These are phyloP conservation scores for Boletus tomentosulus DNA, from an alignment of 768 basidiomycete genomes.

Conservation along the genomic window DNA sequence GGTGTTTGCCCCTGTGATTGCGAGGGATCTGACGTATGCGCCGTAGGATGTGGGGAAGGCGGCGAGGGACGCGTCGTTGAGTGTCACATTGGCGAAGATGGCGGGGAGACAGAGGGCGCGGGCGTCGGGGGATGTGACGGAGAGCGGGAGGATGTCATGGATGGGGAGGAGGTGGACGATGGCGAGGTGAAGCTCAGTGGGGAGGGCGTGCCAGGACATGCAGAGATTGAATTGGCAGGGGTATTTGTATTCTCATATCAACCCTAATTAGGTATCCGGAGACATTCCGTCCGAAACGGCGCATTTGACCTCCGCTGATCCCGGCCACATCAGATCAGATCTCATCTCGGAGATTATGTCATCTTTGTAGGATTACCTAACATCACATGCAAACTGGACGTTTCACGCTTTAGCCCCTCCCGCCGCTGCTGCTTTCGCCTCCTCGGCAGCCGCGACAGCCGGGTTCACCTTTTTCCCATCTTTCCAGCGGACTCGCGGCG, in stretches of 20 bases:
- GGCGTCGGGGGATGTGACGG: constrained; percentile 45
- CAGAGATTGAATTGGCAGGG: background rate
- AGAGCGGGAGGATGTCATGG: constrained; percentile 43
- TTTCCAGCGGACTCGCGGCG: constrained; percentile 93
- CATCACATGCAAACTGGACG: no score
- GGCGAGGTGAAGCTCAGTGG: constrained; percentile 61
- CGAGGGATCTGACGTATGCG: constrained; percentile 49
- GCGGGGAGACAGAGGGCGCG: constrained; percentile 55
- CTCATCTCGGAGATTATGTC: background rate
- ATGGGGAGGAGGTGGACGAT: constrained; percentile 48
- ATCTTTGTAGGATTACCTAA: background rate
- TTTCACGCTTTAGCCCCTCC: constrained; percentile 49
- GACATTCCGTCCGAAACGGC: constrained; percentile 26
- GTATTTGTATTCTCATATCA: constrained; percentile 15
- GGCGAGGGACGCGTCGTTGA: constrained; percentile 45
- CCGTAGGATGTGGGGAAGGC: constrained; percentile 53
- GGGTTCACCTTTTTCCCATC: constrained; percentile 96
- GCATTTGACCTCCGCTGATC: constrained; percentile 3
- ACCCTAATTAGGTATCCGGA: constrained; percentile 15
- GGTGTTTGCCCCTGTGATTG: constrained; percentile 41
- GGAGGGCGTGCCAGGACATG: constrained; percentile 52
- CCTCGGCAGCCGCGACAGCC: constrained; percentile 90
- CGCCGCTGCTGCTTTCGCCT: constrained; percentile 64
- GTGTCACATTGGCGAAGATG: constrained; percentile 54
- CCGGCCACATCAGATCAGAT: background rate